Evolutionary conservation across 306 rosid genomes (phyloP).

Genomic region (Delonix regia): DNA sequence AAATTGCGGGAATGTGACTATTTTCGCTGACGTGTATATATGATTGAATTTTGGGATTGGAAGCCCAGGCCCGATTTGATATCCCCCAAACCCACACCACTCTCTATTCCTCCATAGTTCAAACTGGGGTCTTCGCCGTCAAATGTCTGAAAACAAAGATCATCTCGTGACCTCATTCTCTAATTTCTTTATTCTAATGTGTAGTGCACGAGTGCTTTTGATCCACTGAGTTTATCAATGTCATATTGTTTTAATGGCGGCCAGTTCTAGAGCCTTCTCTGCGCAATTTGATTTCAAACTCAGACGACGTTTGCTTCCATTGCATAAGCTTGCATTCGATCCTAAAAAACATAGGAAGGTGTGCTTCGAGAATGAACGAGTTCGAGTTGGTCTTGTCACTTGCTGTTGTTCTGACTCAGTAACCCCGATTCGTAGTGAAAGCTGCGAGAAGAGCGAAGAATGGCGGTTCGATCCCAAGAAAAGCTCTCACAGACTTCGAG

Average conservation of each 20-base stretch:
- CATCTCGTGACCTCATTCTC: not conserved
- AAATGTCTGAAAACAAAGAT: not conserved
- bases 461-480: slow-evolving; percentile 64
- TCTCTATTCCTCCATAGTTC: not conserved
- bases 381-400: slow-evolving; percentile 39
- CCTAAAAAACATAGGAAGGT: slow-evolving; percentile 52
- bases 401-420: slow-evolving; percentile 72
- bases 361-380: slow-evolving; percentile 37
- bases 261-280: slow-evolving; percentile 67
- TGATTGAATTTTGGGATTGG: slow-evolving; percentile 54
- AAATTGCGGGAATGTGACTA: slow-evolving; percentile 54
- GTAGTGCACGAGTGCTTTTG: not conserved
- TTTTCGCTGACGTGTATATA: slow-evolving; percentile 62
- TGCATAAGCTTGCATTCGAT: slow-evolving; percentile 23
- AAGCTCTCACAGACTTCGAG: slow-evolving; percentile 59
- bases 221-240: slow-evolving; percentile 39
- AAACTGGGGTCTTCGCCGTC: not conserved
- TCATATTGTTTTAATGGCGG: slow-evolving; percentile 60
- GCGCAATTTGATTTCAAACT: slow-evolving; percentile 63
- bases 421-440: slow-evolving; percentile 63
- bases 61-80: slow-evolving; percentile 52
- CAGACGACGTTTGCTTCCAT: slow-evolving; percentile 30
- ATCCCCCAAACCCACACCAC: not conserved
- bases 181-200: not conserved
- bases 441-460: slow-evolving; percentile 59